A percentile compares a stretch with the other conserved stretches of the same genome.
These are phyloP conservation scores for Trichoderma semiorbis DNA, from an alignment of 2,329 filamentous ascomycete species.

Conservation along the genomic window DNA sequence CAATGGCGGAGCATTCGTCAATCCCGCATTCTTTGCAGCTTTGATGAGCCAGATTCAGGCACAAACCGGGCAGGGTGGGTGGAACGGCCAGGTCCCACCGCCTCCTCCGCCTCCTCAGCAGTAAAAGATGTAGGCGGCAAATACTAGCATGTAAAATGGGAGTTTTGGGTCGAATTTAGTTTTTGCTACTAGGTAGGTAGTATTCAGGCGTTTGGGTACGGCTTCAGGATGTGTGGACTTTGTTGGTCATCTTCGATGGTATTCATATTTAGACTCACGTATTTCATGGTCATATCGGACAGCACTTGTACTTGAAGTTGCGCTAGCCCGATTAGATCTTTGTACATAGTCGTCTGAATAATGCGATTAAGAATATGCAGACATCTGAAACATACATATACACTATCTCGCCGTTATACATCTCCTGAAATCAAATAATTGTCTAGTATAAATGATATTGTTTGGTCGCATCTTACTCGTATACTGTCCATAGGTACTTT, in stretches of 20 bases:
- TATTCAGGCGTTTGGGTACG: background rate
- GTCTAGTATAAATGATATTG: background rate
- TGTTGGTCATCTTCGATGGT: background rate
- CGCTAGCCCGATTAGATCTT: background rate
- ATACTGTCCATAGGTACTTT: no score
- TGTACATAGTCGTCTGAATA: background rate
- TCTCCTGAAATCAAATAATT: background rate
- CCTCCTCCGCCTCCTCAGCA: conserved; percentile 14
- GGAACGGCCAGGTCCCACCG: conserved; percentile 12
- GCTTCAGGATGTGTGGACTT: background rate
- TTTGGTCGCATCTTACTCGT: background rate
- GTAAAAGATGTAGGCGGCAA: background rate
- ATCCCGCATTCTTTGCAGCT: conserved; percentile 55
- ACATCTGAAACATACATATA: background rate
- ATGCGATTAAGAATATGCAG: background rate
- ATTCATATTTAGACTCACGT: background rate
- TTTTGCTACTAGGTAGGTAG: no score
- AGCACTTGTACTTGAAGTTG: background rate
- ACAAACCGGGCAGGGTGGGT: conserved; percentile 22
- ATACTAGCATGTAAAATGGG: background rate
- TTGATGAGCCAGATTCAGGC: conserved; percentile 44
- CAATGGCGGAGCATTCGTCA: conserved; percentile 47
- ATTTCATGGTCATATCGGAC: background rate
- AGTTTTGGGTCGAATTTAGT: background rate
- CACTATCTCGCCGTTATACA: background rate